Conservation (phyloP, 2,329 filamentous ascomycete species). For the Diaporthe citriasiana region DNA sequence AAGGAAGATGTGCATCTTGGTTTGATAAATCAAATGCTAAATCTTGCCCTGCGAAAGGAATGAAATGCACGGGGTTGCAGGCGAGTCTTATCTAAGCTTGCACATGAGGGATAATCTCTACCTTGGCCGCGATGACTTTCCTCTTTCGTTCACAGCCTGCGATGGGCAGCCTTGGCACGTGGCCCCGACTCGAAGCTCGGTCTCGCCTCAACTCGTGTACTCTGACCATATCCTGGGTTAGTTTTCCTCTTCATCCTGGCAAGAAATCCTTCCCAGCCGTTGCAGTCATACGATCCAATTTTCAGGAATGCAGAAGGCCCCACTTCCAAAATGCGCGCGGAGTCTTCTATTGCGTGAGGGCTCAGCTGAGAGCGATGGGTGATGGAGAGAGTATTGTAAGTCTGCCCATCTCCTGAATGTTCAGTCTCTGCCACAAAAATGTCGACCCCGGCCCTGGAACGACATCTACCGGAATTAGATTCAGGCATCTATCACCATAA, state of each 20-base stretch:
- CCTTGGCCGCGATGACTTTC: slow-evolving; percentile 3
- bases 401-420: neutral
- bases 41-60: neutral
- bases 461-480: neutral
- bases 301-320: neutral
- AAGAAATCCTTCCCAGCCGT: neutral
- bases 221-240: neutral
- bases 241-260: slow-evolving; percentile 7
- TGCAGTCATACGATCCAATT: neutral
- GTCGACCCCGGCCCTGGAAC: neutral
- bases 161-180: neutral
- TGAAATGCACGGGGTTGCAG: neutral
- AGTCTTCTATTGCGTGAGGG: slow-evolving; percentile 5
- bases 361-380: slow-evolving; percentile 1
- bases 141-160: neutral
- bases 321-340: neutral
- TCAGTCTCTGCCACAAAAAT: neutral
- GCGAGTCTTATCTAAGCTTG: neutral
- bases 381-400: slow-evolving; percentile 14
- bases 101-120: neutral
- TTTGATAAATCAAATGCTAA: too few species aligned
- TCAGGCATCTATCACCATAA: neutral
- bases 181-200: neutral
- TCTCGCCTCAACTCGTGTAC: neutral
- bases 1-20: too few species aligned